A percentile compares a stretch with the other conserved stretches of the same genome.
Evolutionary conservation across 2,329 filamentous ascomycete species (phyloP).

Genomic region (Neonectria coccinea): DNA sequence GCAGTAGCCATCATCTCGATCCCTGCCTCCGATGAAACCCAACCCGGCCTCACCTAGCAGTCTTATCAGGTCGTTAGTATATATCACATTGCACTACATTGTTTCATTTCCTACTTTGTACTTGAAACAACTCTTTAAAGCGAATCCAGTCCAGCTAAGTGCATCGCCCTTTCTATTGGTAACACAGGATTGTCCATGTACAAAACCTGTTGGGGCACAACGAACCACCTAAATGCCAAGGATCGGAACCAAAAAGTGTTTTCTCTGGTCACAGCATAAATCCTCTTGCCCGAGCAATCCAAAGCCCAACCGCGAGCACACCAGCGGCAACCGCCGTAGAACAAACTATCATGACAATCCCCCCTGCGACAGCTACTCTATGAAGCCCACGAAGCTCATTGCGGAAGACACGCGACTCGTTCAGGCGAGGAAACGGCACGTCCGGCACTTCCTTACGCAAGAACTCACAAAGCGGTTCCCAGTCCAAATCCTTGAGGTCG

Average conservation of each 20-base stretch:
- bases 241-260: neutral
- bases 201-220: no score
- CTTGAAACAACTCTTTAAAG: no score
- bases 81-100: no score
- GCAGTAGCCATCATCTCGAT: neutral
- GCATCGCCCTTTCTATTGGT: no score
- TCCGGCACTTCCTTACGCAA: conserved; percentile 48
- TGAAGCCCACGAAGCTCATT: neutral
- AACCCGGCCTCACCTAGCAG: neutral
- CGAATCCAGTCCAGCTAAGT: no score
- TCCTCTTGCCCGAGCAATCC: neutral
- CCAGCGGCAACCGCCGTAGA: neutral
- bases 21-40: neutral
- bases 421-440: conserved; percentile 46
- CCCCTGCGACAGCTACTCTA: neutral
- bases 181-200: no score
- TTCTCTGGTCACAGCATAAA: neutral
- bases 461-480: conserved; percentile 51
- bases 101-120: no score
- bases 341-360: neutral
- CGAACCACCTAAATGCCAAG: no score
- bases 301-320: neutral
- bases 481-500: conserved; percentile 44
- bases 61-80: no score
- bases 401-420: conserved; percentile 33